These are phyloP conservation scores for Abrus precatorius DNA, from an alignment of 306 rosid genomes.

Conservation along the genomic window DNA sequence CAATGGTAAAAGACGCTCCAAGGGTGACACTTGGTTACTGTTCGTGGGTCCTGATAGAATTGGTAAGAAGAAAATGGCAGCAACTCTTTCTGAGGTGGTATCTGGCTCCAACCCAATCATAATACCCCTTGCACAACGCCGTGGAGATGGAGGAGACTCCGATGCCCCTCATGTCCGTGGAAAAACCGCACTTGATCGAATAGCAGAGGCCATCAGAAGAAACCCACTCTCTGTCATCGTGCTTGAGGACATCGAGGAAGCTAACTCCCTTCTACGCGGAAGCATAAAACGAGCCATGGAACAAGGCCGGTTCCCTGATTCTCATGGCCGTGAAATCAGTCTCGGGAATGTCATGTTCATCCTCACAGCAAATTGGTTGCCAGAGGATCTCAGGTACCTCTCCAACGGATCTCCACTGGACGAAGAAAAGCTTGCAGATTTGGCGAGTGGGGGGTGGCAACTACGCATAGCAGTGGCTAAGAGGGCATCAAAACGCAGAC, in stretches of 20 bases:
- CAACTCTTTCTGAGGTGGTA: slow-evolving; percentile 81
- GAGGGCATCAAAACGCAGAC: slow-evolving; percentile 73
- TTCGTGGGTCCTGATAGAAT: slow-evolving; percentile 88
- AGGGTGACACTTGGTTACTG: slow-evolving; percentile 89
- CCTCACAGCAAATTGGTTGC: slow-evolving; percentile 85
- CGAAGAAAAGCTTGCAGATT: slow-evolving; percentile 69
- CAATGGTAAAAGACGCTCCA: slow-evolving; percentile 71
- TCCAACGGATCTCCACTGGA: slow-evolving; percentile 59
- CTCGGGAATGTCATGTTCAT: slow-evolving; percentile 84
- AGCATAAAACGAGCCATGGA: slow-evolving; percentile 89
- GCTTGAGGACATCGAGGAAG: slow-evolving; percentile 87
- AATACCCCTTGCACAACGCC: slow-evolving; percentile 68
- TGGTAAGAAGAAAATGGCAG: slow-evolving; percentile 97
- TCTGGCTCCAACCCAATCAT: slow-evolving; percentile 74
- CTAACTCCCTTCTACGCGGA: slow-evolving; percentile 66
- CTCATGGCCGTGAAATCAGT: slow-evolving; percentile 92
- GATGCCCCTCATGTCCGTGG: slow-evolving; percentile 76
- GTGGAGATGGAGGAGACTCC: slow-evolving; percentile 65
- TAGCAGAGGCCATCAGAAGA: slow-evolving; percentile 82
- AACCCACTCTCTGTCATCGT: slow-evolving; percentile 83
- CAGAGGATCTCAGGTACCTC: slow-evolving; percentile 70
- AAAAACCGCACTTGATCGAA: slow-evolving; percentile 81
- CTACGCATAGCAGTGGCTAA: slow-evolving; percentile 68
- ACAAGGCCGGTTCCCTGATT: slow-evolving; percentile 81
- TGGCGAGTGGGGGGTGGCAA: slow-evolving; percentile 76